A percentile compares a stretch with the other conserved stretches of the same genome.
Evolutionary conservation across 768 basidiomycete species (phyloP).

Genomic region (Brasilioporus rufonigricans): DNA sequence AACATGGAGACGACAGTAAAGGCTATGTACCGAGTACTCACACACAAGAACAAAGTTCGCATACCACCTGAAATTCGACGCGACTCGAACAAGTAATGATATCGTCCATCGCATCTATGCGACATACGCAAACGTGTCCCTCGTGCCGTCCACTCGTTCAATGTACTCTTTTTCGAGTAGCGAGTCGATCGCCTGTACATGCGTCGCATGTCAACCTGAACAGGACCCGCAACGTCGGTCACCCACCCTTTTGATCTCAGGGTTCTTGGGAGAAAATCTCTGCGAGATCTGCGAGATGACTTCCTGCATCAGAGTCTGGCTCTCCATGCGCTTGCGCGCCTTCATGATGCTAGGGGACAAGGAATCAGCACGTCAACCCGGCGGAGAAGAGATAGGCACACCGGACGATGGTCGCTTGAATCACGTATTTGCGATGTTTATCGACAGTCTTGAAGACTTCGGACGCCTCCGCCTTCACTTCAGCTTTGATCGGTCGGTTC

Average conservation of each 20-base stretch:
- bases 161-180: slow-evolving; percentile 97
- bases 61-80: too few relatives aligned
- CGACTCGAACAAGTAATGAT: too few relatives aligned
- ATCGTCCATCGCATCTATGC: slow-evolving; percentile 23
- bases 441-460: slow-evolving; percentile 94
- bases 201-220: neutral
- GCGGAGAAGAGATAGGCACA: slow-evolving; percentile 12
- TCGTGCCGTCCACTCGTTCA: slow-evolving; percentile 87
- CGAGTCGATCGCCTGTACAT: slow-evolving; percentile 77
- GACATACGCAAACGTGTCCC: too few relatives aligned
- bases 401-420: slow-evolving; percentile 93
- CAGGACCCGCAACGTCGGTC: neutral
- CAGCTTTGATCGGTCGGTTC: slow-evolving; percentile 91
- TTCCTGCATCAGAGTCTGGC: slow-evolving; percentile 85
- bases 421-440: slow-evolving; percentile 95
- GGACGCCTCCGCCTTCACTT: slow-evolving; percentile 85
- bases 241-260: slow-evolving; percentile 91
- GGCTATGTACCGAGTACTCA: too few relatives aligned
- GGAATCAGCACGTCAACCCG: neutral
- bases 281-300: slow-evolving; percentile 91
- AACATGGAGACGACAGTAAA: too few relatives aligned
- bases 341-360: slow-evolving; percentile 78
- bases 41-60: neutral
- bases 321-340: slow-evolving; percentile 93
- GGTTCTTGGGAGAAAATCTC: slow-evolving; percentile 95